A percentile compares a stretch with the other conserved stretches of the same genome.
Evolutionary conservation across 73 alveolate genomes (phyloP).

Genomic region (Paramecium tetraurelia): DNA sequence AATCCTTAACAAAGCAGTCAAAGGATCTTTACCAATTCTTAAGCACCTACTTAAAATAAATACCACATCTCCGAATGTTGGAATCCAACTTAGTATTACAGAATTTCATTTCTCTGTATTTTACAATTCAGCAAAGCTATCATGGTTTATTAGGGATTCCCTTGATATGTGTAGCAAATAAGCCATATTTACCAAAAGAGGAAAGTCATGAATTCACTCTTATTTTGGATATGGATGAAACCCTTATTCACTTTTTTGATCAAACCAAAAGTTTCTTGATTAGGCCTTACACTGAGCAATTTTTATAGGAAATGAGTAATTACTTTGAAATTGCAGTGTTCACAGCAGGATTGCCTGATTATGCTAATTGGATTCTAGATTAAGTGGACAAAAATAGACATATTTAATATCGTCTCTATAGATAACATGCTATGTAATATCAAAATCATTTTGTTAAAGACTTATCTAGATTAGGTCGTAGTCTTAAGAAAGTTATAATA

Average conservation of each 20-base stretch:
- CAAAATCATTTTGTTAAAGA: conserved; percentile 92
- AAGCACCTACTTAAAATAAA: neutral
- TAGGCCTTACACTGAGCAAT: conserved; percentile 89
- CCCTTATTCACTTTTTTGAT: conserved; percentile 94
- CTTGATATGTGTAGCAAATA: conserved; percentile 37
- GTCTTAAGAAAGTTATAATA: conserved; percentile 82
- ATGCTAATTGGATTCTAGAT: conserved; percentile 94
- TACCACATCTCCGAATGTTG: neutral
- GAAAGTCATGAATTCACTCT: conserved; percentile 70
- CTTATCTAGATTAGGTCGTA: conserved; percentile 92
- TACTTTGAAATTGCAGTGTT: conserved; percentile 94
- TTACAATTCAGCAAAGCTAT: conserved; percentile 22
- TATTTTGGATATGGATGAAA: conserved; percentile 97
- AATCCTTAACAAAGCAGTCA: neutral
- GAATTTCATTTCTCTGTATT: neutral
- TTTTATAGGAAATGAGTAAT: conserved; percentile 89
- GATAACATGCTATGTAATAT: conserved; percentile 90
- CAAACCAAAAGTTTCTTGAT: conserved; percentile 86
- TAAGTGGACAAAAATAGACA: conserved; percentile 75
- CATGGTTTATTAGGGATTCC: conserved; percentile 56
- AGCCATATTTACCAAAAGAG: conserved; percentile 52
- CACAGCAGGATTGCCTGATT: conserved; percentile 97
- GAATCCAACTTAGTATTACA: neutral
- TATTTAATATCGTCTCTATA: conserved; percentile 81
- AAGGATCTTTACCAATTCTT: conserved; percentile 17